Conservation (phyloP, 2,329 filamentous ascomycete genomes). For the Cylindrodendrum hubeiense region DNA sequence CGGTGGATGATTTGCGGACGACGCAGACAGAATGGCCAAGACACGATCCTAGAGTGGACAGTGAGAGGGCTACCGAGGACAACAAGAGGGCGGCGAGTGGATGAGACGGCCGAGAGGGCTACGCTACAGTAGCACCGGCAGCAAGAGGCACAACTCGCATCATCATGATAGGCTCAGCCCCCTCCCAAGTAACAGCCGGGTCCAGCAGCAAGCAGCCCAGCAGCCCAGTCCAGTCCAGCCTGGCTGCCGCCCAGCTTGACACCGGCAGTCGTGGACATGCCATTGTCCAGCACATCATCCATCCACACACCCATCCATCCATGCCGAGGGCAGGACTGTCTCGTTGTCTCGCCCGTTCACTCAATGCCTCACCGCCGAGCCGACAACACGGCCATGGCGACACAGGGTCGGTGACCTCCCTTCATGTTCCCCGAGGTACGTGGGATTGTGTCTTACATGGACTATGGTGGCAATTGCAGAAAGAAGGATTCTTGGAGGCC, state of each 20-base stretch:
- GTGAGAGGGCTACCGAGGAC: constrained; percentile 10
- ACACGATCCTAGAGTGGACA: constrained; percentile 5
- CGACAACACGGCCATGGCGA: constrained; percentile 11
- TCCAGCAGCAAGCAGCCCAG: constrained; percentile 11
- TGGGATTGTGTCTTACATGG: constrained; percentile 6
- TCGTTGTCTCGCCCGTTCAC: constrained; percentile 6
- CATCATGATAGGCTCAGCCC: constrained; percentile 25
- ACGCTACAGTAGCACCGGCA: constrained; percentile 27
- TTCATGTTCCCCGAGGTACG: constrained; percentile 5
- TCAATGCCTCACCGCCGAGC: constrained; percentile 20
- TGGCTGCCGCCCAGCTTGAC: constrained; percentile 16
- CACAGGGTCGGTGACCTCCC: constrained; percentile 9
- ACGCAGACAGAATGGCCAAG: constrained; percentile 25
- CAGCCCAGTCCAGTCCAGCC: constrained; percentile 17
- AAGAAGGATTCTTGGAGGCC: not conserved
- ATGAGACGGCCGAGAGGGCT: constrained; percentile 21
- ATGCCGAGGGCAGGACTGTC: constrained; percentile 14
- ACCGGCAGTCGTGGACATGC: constrained; percentile 22
- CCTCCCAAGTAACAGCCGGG: constrained; percentile 22
- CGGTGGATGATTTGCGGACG: constrained; percentile 35
- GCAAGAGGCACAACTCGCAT: constrained; percentile 19
- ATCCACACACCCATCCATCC: constrained; percentile 18
- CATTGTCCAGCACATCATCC: constrained; percentile 23
- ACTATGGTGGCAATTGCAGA: not conserved
- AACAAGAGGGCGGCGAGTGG: constrained; percentile 16